Evolutionary conservation across 83 land plant species (phyloP).

Genomic region (Diphasiastrum complanatum): DNA sequence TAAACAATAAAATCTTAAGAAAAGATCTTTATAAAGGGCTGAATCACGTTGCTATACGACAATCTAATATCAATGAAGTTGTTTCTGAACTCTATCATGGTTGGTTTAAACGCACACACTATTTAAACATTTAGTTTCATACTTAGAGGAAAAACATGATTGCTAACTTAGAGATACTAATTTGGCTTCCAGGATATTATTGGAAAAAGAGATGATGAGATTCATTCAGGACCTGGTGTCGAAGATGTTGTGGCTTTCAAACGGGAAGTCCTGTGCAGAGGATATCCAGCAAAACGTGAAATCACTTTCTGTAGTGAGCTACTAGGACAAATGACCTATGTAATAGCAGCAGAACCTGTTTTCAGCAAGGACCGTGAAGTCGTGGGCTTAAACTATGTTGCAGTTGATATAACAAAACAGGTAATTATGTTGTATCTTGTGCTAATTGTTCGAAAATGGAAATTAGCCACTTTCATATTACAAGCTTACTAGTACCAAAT

Average conservation of each 20-base stretch:
- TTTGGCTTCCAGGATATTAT: slow-evolving; percentile 61
- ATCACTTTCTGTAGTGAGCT: slow-evolving; percentile 60
- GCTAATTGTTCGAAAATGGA: not conserved
- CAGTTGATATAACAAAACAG: slow-evolving; percentile 83
- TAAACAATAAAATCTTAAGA: too few relatives aligned
- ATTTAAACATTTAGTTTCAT: not conserved
- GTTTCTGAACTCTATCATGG: too few relatives aligned
- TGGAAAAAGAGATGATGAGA: slow-evolving; percentile 80
- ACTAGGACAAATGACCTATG: slow-evolving; percentile 69
- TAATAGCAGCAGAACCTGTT: slow-evolving; percentile 78
- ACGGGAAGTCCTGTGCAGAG: slow-evolving; percentile 59
- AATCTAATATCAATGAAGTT: too few relatives aligned
- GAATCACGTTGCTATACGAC: too few relatives aligned
- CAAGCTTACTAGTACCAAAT: not conserved
- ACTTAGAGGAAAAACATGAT: too few relatives aligned
- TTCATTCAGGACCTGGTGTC: slow-evolving; percentile 56
- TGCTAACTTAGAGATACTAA: not conserved
- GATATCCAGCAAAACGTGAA: slow-evolving; percentile 70
- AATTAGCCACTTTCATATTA: not conserved
- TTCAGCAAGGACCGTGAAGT: slow-evolving; percentile 65
- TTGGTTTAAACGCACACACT: not conserved
- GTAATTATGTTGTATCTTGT: slow-evolving; percentile 23
- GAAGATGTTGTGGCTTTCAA: slow-evolving; percentile 65
- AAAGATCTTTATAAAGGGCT: too few relatives aligned
- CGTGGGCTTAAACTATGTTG: slow-evolving; percentile 72